phyloP scores from a whole-genome alignment of 208 protist genomes.

The Trypanosoma melophagium region DNA sequence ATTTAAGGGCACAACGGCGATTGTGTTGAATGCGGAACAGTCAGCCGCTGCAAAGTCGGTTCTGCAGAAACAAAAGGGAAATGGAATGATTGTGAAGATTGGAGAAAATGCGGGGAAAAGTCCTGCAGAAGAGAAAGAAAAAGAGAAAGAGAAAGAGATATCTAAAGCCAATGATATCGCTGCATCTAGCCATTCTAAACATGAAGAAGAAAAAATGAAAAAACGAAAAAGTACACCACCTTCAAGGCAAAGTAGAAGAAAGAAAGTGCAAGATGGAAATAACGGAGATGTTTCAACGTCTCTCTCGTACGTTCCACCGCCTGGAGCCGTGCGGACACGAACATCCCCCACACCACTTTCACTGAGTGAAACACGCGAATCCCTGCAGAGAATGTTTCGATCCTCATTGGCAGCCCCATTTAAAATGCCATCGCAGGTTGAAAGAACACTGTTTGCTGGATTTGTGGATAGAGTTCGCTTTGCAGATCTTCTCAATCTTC shows the following conservation, averaged over 20 bases:
- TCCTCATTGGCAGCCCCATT: slow-evolving; percentile 22
- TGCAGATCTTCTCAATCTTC: slow-evolving; percentile 28
- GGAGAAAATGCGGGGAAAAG: not conserved
- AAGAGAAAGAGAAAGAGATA: not conserved
- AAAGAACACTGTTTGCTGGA: slow-evolving; percentile 23
- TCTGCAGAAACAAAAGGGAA: not conserved
- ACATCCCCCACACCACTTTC: not conserved
- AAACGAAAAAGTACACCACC: not conserved
- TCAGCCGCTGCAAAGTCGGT: slow-evolving; percentile 1
- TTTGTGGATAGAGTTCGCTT: slow-evolving; percentile 19
- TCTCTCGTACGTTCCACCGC: slow-evolving; percentile 7
- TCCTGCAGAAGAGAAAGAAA: not conserved
- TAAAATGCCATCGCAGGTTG: slow-evolving; percentile 21
- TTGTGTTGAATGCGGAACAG: slow-evolving; percentile 16
- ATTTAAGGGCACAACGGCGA: slow-evolving; percentile 15
- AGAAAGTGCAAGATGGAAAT: not conserved
- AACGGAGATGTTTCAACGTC: not conserved
- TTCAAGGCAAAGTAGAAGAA: not conserved
- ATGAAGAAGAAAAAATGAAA: too few relatives aligned
- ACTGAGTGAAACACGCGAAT: slow-evolving; percentile 10
- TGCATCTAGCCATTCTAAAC: too few relatives aligned
- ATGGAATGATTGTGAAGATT: not conserved
- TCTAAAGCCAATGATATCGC: too few relatives aligned
- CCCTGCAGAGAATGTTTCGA: slow-evolving; percentile 16
- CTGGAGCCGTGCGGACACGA: not conserved